These are phyloP conservation scores for Colletotrichum noveboracense DNA, from an alignment of 2,329 filamentous ascomycete genomes.

Conservation along the genomic window DNA sequence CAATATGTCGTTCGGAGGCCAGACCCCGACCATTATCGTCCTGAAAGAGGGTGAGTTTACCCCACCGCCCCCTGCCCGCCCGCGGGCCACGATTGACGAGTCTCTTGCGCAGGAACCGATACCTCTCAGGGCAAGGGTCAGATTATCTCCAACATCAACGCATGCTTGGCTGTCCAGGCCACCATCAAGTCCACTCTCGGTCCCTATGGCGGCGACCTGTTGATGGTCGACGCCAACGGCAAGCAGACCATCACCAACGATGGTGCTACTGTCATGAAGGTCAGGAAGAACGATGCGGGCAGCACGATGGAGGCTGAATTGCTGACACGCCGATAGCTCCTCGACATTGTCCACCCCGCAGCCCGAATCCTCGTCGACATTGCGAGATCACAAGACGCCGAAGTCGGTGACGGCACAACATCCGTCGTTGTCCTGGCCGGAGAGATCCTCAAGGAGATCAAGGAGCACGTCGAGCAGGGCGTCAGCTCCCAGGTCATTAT, in stretches of 20 bases:
- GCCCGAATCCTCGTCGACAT: conserved; percentile 98
- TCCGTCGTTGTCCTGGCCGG: conserved; percentile 97
- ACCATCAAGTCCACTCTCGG: conserved; percentile 96
- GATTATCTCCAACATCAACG: conserved; percentile 97
- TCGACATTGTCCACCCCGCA: conserved; percentile 98
- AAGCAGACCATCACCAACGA: conserved; percentile 98
- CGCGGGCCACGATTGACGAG: conserved; percentile 21
- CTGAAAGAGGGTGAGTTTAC: conserved; percentile 85
- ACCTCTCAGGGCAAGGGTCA: conserved; percentile 96
- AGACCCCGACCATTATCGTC: conserved; percentile 97
- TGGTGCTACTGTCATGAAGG: conserved; percentile 99
- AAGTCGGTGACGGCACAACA: conserved; percentile 97
- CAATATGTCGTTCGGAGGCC: conserved; percentile 93
- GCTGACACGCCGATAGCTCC: conserved; percentile 62
- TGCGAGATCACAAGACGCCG: conserved; percentile 96
- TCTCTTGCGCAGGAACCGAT: conserved; percentile 76
- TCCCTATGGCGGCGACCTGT: conserved; percentile 93
- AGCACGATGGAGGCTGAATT: neutral
- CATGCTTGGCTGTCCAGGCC: conserved; percentile 91
- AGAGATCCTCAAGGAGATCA: conserved; percentile 95
- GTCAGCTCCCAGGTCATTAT: conserved; percentile 98
- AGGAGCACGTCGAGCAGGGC: conserved; percentile 94
- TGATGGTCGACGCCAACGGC: conserved; percentile 96
- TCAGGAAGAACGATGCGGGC: conserved; percentile 40
- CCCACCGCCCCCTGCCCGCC: conserved; percentile 39